These are phyloP conservation scores for Didymella pinodella DNA, from an alignment of 2,329 filamentous ascomycete genomes.

Conservation along the genomic window DNA sequence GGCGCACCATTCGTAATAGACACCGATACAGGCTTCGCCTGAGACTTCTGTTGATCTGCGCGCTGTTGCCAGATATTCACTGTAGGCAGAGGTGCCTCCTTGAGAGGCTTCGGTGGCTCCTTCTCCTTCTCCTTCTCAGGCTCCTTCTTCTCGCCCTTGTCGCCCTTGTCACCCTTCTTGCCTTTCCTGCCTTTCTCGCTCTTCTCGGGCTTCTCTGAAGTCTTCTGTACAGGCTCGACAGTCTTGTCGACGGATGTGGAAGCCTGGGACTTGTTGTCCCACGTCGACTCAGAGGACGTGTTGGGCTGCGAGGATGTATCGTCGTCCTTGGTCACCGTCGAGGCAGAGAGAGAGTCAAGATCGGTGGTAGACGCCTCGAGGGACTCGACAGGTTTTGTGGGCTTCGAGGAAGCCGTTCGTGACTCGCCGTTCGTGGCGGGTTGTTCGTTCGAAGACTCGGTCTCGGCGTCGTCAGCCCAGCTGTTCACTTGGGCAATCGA, in stretches of 20 bases:
- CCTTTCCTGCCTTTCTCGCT: constrained; percentile 60
- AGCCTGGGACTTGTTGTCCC: constrained; percentile 71
- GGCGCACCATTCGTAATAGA: constrained; percentile 32
- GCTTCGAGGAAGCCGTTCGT: constrained; percentile 30
- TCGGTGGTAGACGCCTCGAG: constrained; percentile 60
- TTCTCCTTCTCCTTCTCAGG: constrained; percentile 45
- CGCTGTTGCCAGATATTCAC: constrained; percentile 91
- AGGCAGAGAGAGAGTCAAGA: constrained; percentile 61
- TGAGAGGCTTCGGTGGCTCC: constrained; percentile 66
- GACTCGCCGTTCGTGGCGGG: constrained; percentile 35
- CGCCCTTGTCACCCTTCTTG: constrained; percentile 66
- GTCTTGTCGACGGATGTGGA: constrained; percentile 71
- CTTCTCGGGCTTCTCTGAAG: constrained; percentile 63
- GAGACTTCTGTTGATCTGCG: constrained; percentile 69
- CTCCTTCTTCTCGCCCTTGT: constrained; percentile 63
- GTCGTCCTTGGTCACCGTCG: constrained; percentile 65
- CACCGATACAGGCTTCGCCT: constrained; percentile 58
- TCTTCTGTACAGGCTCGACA: constrained; percentile 57
- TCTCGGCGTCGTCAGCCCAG: constrained; percentile 60
- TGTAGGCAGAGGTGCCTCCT: constrained; percentile 80
- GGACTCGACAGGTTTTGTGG: constrained; percentile 28
- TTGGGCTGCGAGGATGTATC: constrained; percentile 69
- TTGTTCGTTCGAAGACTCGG: constrained; percentile 39
- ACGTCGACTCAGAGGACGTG: constrained; percentile 69
- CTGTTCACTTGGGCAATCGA: constrained; percentile 49